phyloP scores from a whole-genome alignment of 495 filamentous ascomycete species.

The Xylaria cubensis region DNA sequence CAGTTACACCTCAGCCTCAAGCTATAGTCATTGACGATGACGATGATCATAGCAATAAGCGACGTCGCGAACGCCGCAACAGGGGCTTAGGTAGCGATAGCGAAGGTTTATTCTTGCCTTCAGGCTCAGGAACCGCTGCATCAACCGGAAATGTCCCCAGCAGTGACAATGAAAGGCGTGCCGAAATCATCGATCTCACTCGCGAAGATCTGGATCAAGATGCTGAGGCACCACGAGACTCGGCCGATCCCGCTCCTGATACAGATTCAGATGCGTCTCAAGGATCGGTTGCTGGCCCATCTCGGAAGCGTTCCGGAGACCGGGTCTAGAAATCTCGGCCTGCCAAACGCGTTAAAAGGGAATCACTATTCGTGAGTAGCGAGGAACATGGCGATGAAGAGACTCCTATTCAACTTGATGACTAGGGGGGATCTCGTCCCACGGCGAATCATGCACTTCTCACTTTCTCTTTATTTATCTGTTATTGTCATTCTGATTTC shows the following conservation, averaged over 20 bases:
- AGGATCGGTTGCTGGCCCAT: background rate
- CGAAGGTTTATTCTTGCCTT: background rate
- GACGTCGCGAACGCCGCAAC: background rate
- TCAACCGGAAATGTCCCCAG: background rate
- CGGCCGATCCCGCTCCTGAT: background rate
- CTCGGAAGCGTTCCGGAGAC: constrained; percentile 8
- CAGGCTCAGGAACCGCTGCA: background rate
- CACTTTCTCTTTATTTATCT: background rate
- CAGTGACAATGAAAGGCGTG: background rate
- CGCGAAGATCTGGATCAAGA: background rate
- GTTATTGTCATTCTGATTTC: background rate
- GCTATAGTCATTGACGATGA: constrained; percentile 17
- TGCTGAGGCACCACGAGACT: background rate
- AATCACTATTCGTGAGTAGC: constrained; percentile 16
- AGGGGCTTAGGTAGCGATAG: background rate
- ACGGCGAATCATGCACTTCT: background rate
- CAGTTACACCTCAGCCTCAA: constrained; percentile 2
- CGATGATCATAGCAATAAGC: background rate
- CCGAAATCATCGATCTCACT: constrained; percentile 3
- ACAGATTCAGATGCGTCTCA: background rate
- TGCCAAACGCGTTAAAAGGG: background rate
- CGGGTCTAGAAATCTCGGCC: background rate
- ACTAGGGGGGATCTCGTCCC: background rate
- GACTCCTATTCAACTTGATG: background rate
- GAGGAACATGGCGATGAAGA: background rate